Base-by-base conservation (phyloP, 768 basidiomycete genomes). In the Saitozyma podzolica region DNA sequence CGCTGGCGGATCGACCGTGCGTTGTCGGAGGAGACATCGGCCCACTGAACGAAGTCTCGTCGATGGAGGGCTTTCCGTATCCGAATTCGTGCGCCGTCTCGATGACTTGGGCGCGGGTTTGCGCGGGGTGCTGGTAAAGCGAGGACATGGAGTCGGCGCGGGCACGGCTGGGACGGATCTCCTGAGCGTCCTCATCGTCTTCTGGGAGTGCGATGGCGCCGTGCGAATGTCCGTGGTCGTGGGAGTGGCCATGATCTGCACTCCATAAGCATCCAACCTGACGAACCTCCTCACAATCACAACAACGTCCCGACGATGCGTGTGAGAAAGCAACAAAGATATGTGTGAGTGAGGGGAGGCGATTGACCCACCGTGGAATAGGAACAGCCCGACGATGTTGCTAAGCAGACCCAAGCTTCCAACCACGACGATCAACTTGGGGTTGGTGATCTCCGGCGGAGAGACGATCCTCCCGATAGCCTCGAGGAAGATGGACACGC, bases 401-500 rank as follows among this genome's bases (percentile, higher is more conserved):
- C 92, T 96, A 0, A 88, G 85, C 11, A 99, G 82, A 42, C 96
- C 96, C 11, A 92, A 83, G 29, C 86, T 86, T 8, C 96, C 96
- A 29, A 99, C 96, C 19, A 94, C 80, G 9, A 97, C 91, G 40
- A 99, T 85, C 13, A 99, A 82, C 68, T 85, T 86, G 0, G 96
- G 91, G 70, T 90, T 94, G 16, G 87, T 87, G 43, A 99, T 89
- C 78, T 96, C 95, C 91, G 79, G 66, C 6, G 87, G 86, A 63
- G 83, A 85, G 82, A 97, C 90, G 82, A 97, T 92, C 47, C 96
- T 86, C 65, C 90, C 87, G 51, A 98, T 80, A 6, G 96, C 94
- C 77, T 99, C 95, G 69, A 98, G 82, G 51, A 85, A 88, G 67
- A 99, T 97, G 6, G 93, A 92, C 80, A 98, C 93, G 81, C 96